Conservation (phyloP, 1,284 basidiomycete genomes). For the Hemileccinum hortonii region DNA sequence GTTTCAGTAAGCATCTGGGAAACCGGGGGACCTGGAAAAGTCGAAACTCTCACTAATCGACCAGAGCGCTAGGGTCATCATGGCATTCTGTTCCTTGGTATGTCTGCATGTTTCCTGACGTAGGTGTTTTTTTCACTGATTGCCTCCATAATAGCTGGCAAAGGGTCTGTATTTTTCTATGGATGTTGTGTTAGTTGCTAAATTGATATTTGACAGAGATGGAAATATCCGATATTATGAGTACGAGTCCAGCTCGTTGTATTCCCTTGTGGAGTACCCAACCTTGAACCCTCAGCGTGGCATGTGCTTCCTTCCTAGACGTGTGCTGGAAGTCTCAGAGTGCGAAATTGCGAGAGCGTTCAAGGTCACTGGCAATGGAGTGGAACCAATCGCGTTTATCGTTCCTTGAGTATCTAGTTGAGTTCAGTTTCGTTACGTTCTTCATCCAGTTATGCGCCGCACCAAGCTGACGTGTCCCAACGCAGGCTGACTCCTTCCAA, state of each 20-base stretch:
- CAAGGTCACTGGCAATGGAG: slow-evolving; percentile 75
- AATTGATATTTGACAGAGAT: slow-evolving; percentile 51
- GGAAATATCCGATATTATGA: slow-evolving; percentile 97
- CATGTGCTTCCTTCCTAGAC: slow-evolving; percentile 92
- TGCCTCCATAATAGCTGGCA: slow-evolving; percentile 53
- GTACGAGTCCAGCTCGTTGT: slow-evolving; percentile 84
- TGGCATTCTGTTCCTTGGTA: slow-evolving; percentile 88
- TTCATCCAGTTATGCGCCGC: not conserved
- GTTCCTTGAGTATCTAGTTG: slow-evolving; percentile 59
- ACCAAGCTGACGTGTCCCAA: not conserved
- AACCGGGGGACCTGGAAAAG: slow-evolving; percentile 63
- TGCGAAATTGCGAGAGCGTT: slow-evolving; percentile 96
- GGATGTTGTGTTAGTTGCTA: slow-evolving; percentile 18
- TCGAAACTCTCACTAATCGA: slow-evolving; percentile 82
- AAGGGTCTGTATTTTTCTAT: slow-evolving; percentile 51
- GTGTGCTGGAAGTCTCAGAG: slow-evolving; percentile 83
- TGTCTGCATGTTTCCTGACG: slow-evolving; percentile 18
- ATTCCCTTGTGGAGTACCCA: slow-evolving; percentile 85
- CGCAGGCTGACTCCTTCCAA: slow-evolving; percentile 82
- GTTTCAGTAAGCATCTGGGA: slow-evolving; percentile 94
- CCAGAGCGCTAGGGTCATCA: slow-evolving; percentile 88
- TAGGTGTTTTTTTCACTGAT: not conserved
- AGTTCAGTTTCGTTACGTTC: not conserved
- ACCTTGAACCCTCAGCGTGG: slow-evolving; percentile 92
- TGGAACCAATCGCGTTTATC: slow-evolving; percentile 92